These are phyloP conservation scores for Cyclotella baltica DNA, from an alignment of 108 stramenopile species.

Conservation along the genomic window DNA sequence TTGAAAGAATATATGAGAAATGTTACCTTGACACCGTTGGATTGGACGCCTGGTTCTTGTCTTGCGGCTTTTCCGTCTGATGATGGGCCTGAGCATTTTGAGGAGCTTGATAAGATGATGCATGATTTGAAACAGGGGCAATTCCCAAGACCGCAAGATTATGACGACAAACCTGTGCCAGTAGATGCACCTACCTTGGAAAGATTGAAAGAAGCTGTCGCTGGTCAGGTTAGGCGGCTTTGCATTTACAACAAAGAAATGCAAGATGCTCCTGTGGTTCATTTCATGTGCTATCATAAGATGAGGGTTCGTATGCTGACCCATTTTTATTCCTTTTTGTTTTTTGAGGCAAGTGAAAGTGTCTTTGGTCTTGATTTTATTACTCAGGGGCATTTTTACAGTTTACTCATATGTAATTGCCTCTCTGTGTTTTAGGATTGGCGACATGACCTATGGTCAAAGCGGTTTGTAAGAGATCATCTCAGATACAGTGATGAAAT, in stretches of 20 bases:
- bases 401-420: background rate
- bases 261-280: conserved; percentile 72
- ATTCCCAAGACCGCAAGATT: conserved; percentile 24
- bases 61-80: conserved; percentile 83
- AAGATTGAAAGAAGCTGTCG: conserved; percentile 71
- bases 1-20: conserved; percentile 63
- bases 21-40: conserved; percentile 56
- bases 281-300: conserved; percentile 69
- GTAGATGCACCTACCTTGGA: conserved; percentile 65
- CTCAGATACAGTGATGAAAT: conserved; percentile 89
- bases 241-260: conserved; percentile 77
- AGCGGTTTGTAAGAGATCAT: conserved; percentile 89
- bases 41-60: conserved; percentile 76
- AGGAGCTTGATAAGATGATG: conserved; percentile 59
- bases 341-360: conserved; percentile 62
- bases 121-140: conserved; percentile 33
- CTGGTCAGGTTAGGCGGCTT: conserved; percentile 54
- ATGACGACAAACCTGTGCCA: conserved; percentile 59
- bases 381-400: conserved; percentile 31
- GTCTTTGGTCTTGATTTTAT: background rate
- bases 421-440: conserved; percentile 34
- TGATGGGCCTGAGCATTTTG: conserved; percentile 59
- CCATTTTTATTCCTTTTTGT: conserved; percentile 88
- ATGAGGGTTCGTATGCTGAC: conserved; percentile 69
- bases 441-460: conserved; percentile 80